Base-by-base conservation (phyloP, 176 grass and related monocot species). In the Aegilops speltoides region DNA sequence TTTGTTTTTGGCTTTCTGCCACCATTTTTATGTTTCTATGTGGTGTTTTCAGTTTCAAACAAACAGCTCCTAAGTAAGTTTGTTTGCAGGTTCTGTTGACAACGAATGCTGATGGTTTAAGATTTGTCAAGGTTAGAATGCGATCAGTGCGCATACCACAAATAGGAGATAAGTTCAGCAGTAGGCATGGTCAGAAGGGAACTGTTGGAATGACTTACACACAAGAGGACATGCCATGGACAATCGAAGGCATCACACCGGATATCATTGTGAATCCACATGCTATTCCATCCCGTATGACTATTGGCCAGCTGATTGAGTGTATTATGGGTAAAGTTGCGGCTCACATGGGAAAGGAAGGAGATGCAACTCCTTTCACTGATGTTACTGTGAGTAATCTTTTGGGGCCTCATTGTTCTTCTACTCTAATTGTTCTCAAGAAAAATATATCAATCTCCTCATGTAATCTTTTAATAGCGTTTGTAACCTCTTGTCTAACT, bases 151-250 rank as follows among this genome's bases (percentile, higher is more conserved):
- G 94, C 48, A 96, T 99, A 82, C 97, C 97, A 76, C 94, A 99
- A 86, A 99, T 99, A 77, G 97, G 97, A 74, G 94, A 99, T 57
- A 99, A 99, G 82, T 99, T 99, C 76, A 99, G 97, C 57, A 99
- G 97, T 88, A 89, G 97, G 80, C 97, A 99, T 93, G 94, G 94
- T 20, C 97, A 99, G 75, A 99, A 99, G 64, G 97, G 94, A 88
- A 99, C 97, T 88, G 94, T 99, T 60, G 97, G 97, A 85, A 99
- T 99, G 97, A 99, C 94, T 50, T 96, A 96, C 78, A 99, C 97
- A 37, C 97, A 99, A 83, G 94, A 99, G 88, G 94, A 99, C 83
- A 99, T 99, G 97, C 97, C 97, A 16, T 99, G 97, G 94, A 99
- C 97, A 2, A 94, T 99, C 23, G 92, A 99, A 90, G 97, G 97